Base-by-base conservation (phyloP, 495 filamentous ascomycete genomes). In the Hypoxylon intermedium region DNA sequence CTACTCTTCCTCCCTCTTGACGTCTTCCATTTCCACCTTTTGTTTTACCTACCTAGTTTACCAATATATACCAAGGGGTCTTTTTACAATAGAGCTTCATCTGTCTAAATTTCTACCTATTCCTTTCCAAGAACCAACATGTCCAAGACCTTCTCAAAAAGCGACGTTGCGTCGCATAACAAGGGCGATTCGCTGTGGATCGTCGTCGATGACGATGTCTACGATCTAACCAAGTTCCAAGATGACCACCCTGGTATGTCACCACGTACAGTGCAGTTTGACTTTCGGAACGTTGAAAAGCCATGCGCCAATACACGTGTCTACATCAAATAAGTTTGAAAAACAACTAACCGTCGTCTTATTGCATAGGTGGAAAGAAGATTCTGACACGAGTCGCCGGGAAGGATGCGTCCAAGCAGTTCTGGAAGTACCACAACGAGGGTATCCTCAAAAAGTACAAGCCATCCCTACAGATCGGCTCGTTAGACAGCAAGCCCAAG, bases 361-460 rank as follows among this genome's bases (percentile, higher is more conserved):
- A 55, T 60, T 1, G 2, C 62, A 45, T 69, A 88, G 91, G 93
- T 75, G 93, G 94, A 67, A 96, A 98, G 85, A 98, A 98, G 79
- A 98, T 99, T 73, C 86, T 99, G 50, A 87, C 91, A 66, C 81
- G 93, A 54, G 92, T 98, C 12, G 94, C 87, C 40, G 94, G 94
- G 65, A 99, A 98, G 73, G 95, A 99, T 65, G 94, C 94, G 13
- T 93, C 90, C 20, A 93, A 95, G 75, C 95, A 96, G 72, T 99
- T 99, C 80, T 99, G 94, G 94, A 99, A 98, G 77, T 98, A 98
- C 74, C 94, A 98, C 82, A 98, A 97, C 67, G 82, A 84, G 67
- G 84, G 88, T 49, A 91, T 98, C 61, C 82, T 98, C 65, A 98
- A 97, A 79, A 98, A 98, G 74, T 97, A 92, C 82, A 88, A 94